Percentiles rank a stretch among this genome's conserved stretches.
Evolutionary conservation across 1,139 yeast species (phyloP).

Genomic region (Debaryomycetaceae sp.): DNA sequence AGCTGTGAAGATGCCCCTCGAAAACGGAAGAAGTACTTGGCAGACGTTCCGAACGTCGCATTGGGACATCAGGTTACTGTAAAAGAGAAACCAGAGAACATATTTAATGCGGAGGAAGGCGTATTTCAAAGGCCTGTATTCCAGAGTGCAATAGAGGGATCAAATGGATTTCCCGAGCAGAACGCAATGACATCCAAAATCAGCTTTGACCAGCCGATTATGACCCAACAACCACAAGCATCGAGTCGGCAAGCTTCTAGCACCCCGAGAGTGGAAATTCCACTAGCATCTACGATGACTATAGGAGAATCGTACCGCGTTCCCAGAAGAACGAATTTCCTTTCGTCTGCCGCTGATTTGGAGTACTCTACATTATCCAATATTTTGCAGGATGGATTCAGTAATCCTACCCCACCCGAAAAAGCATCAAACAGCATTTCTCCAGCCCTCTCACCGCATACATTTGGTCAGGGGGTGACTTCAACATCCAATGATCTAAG

Average conservation of each 20-base stretch:
- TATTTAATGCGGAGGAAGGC: not conserved
- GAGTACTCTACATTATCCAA: constrained; percentile 78
- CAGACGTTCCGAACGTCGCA: constrained; percentile 44
- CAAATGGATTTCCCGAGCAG: not conserved
- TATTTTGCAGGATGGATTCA: constrained; percentile 56
- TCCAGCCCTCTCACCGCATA: constrained; percentile 39
- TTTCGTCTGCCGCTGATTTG: constrained; percentile 74
- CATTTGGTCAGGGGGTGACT: constrained; percentile 2
- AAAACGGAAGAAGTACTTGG: constrained; percentile 76
- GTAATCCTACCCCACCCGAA: constrained; percentile 32
- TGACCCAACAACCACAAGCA: constrained; percentile 1
- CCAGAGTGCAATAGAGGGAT: not conserved
- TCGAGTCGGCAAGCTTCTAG: not conserved
- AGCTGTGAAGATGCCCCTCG: constrained; percentile 89
- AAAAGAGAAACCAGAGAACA: not conserved
- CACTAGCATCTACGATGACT: not conserved
- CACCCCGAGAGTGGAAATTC: not conserved
- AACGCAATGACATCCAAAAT: constrained; percentile 1
- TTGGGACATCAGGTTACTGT: not conserved
- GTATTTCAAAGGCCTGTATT: not conserved
- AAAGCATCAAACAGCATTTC: constrained; percentile 42
- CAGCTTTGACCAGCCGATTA: constrained; percentile 1
- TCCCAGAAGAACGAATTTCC: constrained; percentile 38
- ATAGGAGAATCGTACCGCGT: not conserved
- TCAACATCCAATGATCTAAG: not conserved